Base-by-base conservation (phyloP, 495 filamentous ascomycete species). In the Daldinia loculata region DNA sequence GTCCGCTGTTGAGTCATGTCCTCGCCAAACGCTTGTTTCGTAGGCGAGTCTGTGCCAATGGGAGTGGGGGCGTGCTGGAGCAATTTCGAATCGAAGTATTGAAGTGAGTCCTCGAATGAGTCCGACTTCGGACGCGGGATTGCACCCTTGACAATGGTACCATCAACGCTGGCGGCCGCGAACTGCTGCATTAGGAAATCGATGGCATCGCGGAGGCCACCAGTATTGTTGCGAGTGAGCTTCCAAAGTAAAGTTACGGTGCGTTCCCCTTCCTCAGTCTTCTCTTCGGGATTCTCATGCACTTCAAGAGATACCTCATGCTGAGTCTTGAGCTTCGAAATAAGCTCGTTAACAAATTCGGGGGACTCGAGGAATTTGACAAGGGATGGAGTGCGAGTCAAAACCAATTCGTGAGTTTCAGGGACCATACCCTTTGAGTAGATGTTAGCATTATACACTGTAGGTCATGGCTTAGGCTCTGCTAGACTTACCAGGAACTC, bases 111-210 rank as follows among this genome's bases (percentile, higher is more conserved):
- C 75, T 98, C 95, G 75, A 98, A 99, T 1, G 95, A 97, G 80
- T 99, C 95, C 4, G 95, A 98, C 83, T 98, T 98, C 56, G 95
- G 96, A 51, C 95, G 91, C 0, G 95, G 93, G 67, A 98, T 95
- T 14, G 93, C 90, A 56, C 96, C 95, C 79, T 95, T 97, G 71
- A 99, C 89, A 24, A 92, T 89, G 50, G 87, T 92, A 3, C 90
- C 89, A 69, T 97, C 92, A 36, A 97, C 87, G n/a, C 92, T 91
- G 45, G 92, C 90, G 2, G 90, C 88, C 24, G 94, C 90, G 58
- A 98, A 86, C 63, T 92, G 89, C 45, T 89, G 89, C 61, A 93
- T 92, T 65, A 98, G 83, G 80, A 95, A 97, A 74, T 99, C 96
- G 70, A 98, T 94, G 61, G 95, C 95, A 82, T 98, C 96, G 74